Conservation (phyloP, 768 basidiomycete genomes). For the Leucocoprinus birnbaumii region DNA sequence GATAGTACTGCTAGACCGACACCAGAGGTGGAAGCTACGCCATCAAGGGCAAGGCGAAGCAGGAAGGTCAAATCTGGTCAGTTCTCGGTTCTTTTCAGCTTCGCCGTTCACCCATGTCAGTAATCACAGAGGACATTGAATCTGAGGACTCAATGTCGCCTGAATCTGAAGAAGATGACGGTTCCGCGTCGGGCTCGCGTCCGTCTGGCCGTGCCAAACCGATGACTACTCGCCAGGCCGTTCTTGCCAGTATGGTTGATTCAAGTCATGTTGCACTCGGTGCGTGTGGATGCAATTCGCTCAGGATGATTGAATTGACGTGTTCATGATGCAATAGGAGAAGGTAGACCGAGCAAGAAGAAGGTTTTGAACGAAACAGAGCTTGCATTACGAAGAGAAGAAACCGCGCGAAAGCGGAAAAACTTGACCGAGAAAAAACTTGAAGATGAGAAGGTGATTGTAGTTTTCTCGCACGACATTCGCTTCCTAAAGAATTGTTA, state of each 20-base stretch:
- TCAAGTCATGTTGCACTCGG: conserved; percentile 67
- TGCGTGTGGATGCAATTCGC: conserved; percentile 20
- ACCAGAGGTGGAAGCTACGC: conserved; percentile 17
- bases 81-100: background rate
- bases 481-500: background rate
- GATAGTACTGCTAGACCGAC: conserved; percentile 24
- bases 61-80: conserved; percentile 21
- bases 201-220: conserved; percentile 25
- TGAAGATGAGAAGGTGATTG: conserved; percentile 75
- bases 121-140: conserved; percentile 28
- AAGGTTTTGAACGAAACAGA: conserved; percentile 71
- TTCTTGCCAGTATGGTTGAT: conserved; percentile 65
- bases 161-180: conserved; percentile 27
- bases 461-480: background rate
- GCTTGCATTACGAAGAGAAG: conserved; percentile 71
- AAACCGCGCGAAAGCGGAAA: conserved; percentile 79
- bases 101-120: background rate
- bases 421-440: conserved; percentile 81
- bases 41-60: conserved; percentile 26
- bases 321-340: conserved; percentile 14
- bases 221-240: conserved; percentile 65
- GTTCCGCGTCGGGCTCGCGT: conserved; percentile 25
- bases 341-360: conserved; percentile 45
- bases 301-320: background rate
- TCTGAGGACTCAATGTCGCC: conserved; percentile 33